Percentiles rank a stretch among this genome's conserved stretches.
Conservation (phyloP, 768 basidiomycete species). For the Strobilomyces confusus region DNA sequence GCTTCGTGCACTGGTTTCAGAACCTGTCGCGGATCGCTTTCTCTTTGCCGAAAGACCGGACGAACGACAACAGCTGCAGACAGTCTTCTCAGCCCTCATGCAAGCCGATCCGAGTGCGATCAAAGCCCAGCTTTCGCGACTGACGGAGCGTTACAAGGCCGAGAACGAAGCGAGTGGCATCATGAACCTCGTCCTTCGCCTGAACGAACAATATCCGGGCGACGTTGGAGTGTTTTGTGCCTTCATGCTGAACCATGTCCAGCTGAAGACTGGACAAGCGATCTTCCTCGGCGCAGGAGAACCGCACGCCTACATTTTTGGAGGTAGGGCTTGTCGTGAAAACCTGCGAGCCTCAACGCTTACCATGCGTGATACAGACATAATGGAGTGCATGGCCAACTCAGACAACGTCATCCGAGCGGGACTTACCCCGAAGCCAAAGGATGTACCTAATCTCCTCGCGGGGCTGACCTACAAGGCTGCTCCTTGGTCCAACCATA, state of each 20-base stretch:
- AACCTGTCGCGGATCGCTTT: slow-evolving; percentile 50
- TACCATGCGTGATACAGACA: slow-evolving; percentile 51
- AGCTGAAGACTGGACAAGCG: slow-evolving; percentile 77
- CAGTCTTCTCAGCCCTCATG: slow-evolving; percentile 84
- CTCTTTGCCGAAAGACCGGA: slow-evolving; percentile 32
- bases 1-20: slow-evolving; percentile 65
- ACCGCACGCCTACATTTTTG: slow-evolving; percentile 93
- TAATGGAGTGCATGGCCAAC: slow-evolving; percentile 99
- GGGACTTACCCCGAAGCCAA: slow-evolving; percentile 93
- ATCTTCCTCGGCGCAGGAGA: slow-evolving; percentile 95
- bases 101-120: slow-evolving; percentile 56
- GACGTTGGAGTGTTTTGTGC: slow-evolving; percentile 94
- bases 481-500: slow-evolving; percentile 62
- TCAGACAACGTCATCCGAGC: slow-evolving; percentile 99
- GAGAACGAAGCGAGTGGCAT: slow-evolving; percentile 44
- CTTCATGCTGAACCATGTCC: slow-evolving; percentile 84
- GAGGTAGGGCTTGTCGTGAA: slow-evolving; percentile 52
- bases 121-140: slow-evolving; percentile 47
- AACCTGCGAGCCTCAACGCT: background rate
- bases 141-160: slow-evolving; percentile 61
- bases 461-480: slow-evolving; percentile 82
- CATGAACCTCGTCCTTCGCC: slow-evolving; percentile 56
- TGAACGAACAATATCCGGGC: slow-evolving; percentile 77
- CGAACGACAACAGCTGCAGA: slow-evolving; percentile 55
- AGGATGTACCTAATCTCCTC: slow-evolving; percentile 90